A percentile compares a stretch with the other conserved stretches of the same genome.
These are phyloP conservation scores for Aspergillus pseudoviridinutans DNA, from an alignment of 2,329 filamentous ascomycete genomes.

Conservation along the genomic window DNA sequence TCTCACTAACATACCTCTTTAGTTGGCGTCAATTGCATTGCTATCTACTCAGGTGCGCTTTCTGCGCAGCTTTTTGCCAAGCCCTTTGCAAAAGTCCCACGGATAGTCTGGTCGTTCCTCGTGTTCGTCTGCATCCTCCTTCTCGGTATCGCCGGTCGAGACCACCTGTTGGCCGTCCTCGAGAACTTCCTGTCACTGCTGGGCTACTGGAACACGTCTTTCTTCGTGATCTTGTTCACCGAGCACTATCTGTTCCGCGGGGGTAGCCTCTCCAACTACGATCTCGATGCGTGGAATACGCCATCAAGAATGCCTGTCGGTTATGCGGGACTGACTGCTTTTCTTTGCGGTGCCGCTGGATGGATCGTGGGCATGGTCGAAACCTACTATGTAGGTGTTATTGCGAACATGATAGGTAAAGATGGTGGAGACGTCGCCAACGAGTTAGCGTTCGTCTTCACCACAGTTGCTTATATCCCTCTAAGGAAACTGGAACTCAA, in stretches of 20 bases:
- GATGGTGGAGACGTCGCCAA: constrained; percentile 51
- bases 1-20: background rate
- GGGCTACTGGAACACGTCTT: constrained; percentile 50
- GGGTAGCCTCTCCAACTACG: constrained; percentile 42
- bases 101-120: constrained; percentile 47
- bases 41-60: constrained; percentile 36
- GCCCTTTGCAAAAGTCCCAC: constrained; percentile 43
- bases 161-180: constrained; percentile 44
- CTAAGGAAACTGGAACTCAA: constrained; percentile 48
- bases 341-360: constrained; percentile 43
- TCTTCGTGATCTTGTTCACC: constrained; percentile 46
- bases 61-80: constrained; percentile 41
- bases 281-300: constrained; percentile 49
- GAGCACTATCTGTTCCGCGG: constrained; percentile 50
- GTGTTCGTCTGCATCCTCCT: constrained; percentile 45
- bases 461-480: constrained; percentile 46
- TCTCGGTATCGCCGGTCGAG: constrained; percentile 41
- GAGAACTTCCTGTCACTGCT: constrained; percentile 48
- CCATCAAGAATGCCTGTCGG: constrained; percentile 43
- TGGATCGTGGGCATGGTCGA: constrained; percentile 58
- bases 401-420: constrained; percentile 44
- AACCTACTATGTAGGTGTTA: constrained; percentile 51
- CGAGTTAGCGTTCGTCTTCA: constrained; percentile 51
- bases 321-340: constrained; percentile 42
- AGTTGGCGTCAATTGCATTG: constrained; percentile 47